phyloP scores from a whole-genome alignment of 257 asterid species.

The Nicotiana attenuata region DNA sequence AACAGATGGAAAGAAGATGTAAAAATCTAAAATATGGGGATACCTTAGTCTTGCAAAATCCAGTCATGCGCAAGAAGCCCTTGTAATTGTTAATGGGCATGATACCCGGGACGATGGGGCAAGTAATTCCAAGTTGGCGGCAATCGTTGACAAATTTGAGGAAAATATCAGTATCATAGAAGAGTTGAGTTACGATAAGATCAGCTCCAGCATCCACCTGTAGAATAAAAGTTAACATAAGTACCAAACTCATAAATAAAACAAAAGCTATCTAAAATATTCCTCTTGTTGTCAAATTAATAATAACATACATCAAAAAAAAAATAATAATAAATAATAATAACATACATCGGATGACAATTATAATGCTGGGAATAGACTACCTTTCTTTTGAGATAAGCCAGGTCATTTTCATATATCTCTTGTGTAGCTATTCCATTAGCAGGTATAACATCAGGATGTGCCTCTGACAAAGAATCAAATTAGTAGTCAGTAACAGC shows the following conservation, averaged over 20 bases:
- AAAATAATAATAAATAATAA: too few species aligned
- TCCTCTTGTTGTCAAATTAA: too few species aligned
- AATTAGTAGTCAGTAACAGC: not conserved
- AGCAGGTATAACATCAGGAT: conserved; percentile 77
- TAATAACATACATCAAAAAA: too few species aligned
- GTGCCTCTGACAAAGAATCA: conserved; percentile 59
- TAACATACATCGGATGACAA: not conserved
- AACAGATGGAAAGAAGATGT: too few species aligned
- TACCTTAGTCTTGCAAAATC: conserved; percentile 98
- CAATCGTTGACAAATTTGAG: conserved; percentile 92
- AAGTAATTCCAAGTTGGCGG: conserved; percentile 86
- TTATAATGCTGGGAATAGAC: not conserved
- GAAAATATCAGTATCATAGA: conserved; percentile 90
- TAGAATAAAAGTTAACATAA: not conserved
- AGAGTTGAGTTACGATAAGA: conserved; percentile 85
- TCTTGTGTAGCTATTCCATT: conserved; percentile 65
- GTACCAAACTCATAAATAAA: not conserved
- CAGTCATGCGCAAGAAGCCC: conserved; percentile 98
- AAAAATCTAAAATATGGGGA: not conserved
- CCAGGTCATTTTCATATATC: conserved; percentile 73
- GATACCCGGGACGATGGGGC: conserved; percentile 96
- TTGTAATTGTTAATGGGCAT: conserved; percentile 97
- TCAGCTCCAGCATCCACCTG: conserved; percentile 99
- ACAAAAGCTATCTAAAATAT: too few species aligned
- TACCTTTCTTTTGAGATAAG: conserved; percentile 74